Percentiles rank a stretch among this genome's conserved stretches.
phyloP scores from a whole-genome alignment of 805 yeast genomes.

The Naumovozyma castellii region DNA sequence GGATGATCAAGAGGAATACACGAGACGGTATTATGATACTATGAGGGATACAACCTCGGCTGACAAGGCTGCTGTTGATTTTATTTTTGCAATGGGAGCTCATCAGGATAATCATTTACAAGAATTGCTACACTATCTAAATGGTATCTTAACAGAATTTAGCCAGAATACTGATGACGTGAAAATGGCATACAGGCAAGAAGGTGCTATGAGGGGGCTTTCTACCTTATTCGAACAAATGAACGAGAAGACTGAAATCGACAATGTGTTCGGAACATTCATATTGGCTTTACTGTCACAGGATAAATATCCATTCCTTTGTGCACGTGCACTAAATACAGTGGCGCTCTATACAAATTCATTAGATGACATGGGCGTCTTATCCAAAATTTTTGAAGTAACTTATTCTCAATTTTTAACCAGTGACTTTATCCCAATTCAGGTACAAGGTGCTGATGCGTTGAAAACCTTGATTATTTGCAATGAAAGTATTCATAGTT shows the following conservation, averaged over 20 bases:
- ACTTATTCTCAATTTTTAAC: slow-evolving; percentile 33
- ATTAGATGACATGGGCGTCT: slow-evolving; percentile 31
- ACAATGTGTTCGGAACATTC: slow-evolving; percentile 48
- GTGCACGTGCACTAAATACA: slow-evolving; percentile 63
- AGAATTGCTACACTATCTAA: slow-evolving; percentile 47
- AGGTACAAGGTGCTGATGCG: slow-evolving; percentile 80
- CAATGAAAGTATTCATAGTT: slow-evolving; percentile 52
- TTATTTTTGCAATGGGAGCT: slow-evolving; percentile 52
- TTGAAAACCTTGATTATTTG: slow-evolving; percentile 69
- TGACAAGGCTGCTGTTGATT: slow-evolving; percentile 71
- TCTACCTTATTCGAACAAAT: slow-evolving; percentile 50
- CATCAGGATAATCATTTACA: slow-evolving; percentile 48
- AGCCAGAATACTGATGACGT: slow-evolving; percentile 28
- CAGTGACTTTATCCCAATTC: slow-evolving; percentile 53
- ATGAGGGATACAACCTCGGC: slow-evolving; percentile 58
- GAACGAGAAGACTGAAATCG: slow-evolving; percentile 36
- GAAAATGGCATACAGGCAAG: slow-evolving; percentile 52
- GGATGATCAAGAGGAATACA: slow-evolving; percentile 74
- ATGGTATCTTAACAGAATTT: slow-evolving; percentile 36
- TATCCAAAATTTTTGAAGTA: slow-evolving; percentile 34
- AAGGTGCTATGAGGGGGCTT: slow-evolving; percentile 71
- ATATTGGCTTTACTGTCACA: slow-evolving; percentile 56
- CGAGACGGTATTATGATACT: slow-evolving; percentile 60
- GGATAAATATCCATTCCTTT: slow-evolving; percentile 49
- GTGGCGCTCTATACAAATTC: slow-evolving; percentile 33